phyloP scores from a whole-genome alignment of 2,329 filamentous ascomycete species.

The Fusarium tanahbumbuense region DNA sequence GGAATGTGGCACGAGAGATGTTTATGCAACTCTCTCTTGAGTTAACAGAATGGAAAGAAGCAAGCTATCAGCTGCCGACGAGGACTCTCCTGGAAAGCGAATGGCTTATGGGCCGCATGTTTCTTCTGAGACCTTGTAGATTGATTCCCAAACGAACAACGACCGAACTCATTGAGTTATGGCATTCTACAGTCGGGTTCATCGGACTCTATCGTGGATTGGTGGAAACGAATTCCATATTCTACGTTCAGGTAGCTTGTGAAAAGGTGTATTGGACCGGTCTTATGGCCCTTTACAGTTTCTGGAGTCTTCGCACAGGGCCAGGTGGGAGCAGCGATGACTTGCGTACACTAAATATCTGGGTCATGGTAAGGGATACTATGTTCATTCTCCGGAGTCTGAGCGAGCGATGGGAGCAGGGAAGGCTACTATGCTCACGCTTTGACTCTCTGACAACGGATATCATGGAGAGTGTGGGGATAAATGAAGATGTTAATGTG shows the following conservation, averaged over 20 bases:
- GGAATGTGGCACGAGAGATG: fast-evolving
- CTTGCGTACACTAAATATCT: not conserved
- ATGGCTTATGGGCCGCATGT: slow-evolving; percentile 21
- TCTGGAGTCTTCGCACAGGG: not conserved
- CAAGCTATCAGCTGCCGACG: slow-evolving; percentile 6
- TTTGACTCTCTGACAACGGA: not conserved
- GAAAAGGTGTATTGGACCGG: slow-evolving; percentile 17
- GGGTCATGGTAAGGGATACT: slow-evolving; percentile 7
- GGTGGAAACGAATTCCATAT: slow-evolving; percentile 12
- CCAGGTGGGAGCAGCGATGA: fast-evolving
- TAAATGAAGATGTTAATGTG: fast-evolving
- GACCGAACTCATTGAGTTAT: not conserved
- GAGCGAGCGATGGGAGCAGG: slow-evolving; percentile 18
- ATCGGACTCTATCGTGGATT: not conserved
- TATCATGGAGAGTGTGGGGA: not conserved
- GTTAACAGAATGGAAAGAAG: slow-evolving; percentile 6
- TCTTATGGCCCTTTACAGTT: not conserved
- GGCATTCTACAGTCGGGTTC: slow-evolving; percentile 4
- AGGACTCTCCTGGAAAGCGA: slow-evolving; percentile 10
- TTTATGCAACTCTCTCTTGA: not conserved
- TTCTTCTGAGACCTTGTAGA: not conserved
- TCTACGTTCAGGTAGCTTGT: slow-evolving; percentile 12
- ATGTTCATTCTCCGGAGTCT: slow-evolving; percentile 2
- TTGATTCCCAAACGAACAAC: not conserved
- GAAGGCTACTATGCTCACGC: not conserved